Evolutionary conservation across 2,329 filamentous ascomycete species (phyloP), one percentile per base, ranked within the genome.

Genomic region (Drechslerella coelobrocha): DNA sequence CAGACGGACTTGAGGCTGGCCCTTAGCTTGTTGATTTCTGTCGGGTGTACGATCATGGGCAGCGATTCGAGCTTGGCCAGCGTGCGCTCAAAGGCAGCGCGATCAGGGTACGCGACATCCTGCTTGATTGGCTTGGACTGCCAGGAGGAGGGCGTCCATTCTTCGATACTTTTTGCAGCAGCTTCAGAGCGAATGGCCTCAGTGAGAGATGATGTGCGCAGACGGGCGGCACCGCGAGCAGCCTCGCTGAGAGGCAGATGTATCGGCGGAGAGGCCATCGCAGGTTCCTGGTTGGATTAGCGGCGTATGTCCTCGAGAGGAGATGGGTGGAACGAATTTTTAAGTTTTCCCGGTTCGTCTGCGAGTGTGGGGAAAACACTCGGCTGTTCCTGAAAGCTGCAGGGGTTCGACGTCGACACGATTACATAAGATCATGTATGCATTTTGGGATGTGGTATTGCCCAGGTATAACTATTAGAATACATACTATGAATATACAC

Each of bases 1-100:
- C 94, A 94, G 4, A 96, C 94, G 81, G 96, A 91, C 68, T 86
- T 86, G 21, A 99, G 84, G 76, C 86, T 88, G 56, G 86, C 83
- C 77, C 92, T 92, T 57, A 99, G 84, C 73, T 86, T 88, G 75
- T 86, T 83, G 77, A 99, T 96, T 79, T 94, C 91, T 52, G 84
- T 83, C 2, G 90, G 88, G 62, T 90, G 90, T 27, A 94, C 91
- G 52, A 94, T 85, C 23, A 90, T 90, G 5, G 91, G 90, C 7
- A 94, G 82, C 26, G 83, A 83, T 51, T 83, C 80, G 37, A 94
- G 86, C 78, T 91, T 88, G 1, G 80, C 78, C 48, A 87, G 80
- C 12, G 89, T 85, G 50, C 83, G 83, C 55, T 83, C 79, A 39
- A 92, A 83, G 21, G 84, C 84, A 12, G 80, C 78, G 41, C 82